Evolutionary conservation across 768 basidiomycete species (phyloP), one percentile per base, ranked within the genome.

Genomic region (Pluteus cervinus): DNA sequence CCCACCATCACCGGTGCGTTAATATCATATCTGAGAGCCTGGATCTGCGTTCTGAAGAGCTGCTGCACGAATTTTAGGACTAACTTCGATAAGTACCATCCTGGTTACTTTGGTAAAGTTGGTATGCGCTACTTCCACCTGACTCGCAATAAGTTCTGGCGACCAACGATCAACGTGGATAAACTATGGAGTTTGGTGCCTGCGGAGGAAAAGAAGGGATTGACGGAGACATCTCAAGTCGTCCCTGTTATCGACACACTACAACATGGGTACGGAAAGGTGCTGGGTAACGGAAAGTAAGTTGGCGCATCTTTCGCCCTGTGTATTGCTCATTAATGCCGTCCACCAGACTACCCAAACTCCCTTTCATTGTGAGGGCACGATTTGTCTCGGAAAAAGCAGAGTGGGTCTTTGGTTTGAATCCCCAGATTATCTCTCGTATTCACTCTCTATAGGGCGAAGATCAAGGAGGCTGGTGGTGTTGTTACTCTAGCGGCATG

Each of bases 41-140:
- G 15, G 10, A 22, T 14, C 4, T n/a, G 14, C 9, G 7, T 15
- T 29, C 15, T 6, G 7, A 29, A 12, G 16, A 4, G 15, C 28
- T 9, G n/a, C 29, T 15, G 14, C 15, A 14, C 14, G 23, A 15
- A 15, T 16, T 29, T 17, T 46, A 89, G 92, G 44, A 93, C 86
- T 58, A 96, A 97, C 74, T 88, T 94, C 59, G 92, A 94, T 69
- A 94, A 94, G 71, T 97, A 91, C 85, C 93, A 97, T 71, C 92
- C 92, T 64, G 93, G 93, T 87, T 97, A 97, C 90, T 98, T 94
- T 65, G 93, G 93, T 75, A 97, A 97, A 72, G 90, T 94, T 62
- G 96, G 96, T 89, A 99, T 99, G 94, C 82, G 96, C 61, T 83
- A 84, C 66, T 99, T 86, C 87, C 96, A 99, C 64, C 67, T 91